These are phyloP conservation scores for Zoysia pacifica DNA, from an alignment of 176 grass and related monocot genomes.

Conservation along the genomic window DNA sequence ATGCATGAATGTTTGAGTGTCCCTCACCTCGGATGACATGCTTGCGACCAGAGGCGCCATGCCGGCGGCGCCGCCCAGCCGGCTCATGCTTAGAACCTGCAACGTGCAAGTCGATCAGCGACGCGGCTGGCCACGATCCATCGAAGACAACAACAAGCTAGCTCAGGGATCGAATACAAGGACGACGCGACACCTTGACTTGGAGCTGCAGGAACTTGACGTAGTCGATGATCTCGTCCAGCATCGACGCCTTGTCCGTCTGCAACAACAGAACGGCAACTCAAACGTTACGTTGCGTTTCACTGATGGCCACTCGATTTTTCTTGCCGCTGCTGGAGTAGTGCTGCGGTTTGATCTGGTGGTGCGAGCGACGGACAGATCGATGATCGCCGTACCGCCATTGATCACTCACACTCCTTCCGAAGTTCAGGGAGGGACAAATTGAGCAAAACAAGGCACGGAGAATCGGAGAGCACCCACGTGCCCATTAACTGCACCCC, in stretches of 20 bases:
- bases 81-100: slow-evolving; percentile 93
- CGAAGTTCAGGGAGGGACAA: not conserved
- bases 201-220: slow-evolving; percentile 85
- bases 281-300: not conserved
- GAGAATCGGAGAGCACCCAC: not conserved
- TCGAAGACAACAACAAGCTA: too few relatives aligned
- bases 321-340: not conserved
- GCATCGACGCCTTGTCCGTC: slow-evolving; percentile 96
- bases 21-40: slow-evolving; percentile 69
- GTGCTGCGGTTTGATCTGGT: too few relatives aligned
- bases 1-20: not conserved
- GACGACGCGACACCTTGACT: slow-evolving; percentile 44
- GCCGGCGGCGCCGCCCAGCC: slow-evolving; percentile 75
- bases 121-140: not conserved
- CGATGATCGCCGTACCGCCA: not conserved
- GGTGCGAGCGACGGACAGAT: not conserved
- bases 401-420: not conserved
- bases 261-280: slow-evolving; percentile 23
- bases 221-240: slow-evolving; percentile 98
- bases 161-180: not conserved
- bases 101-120: not conserved
- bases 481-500: slow-evolving; percentile 11
- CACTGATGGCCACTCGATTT: not conserved
- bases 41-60: slow-evolving; percentile 79
- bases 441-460: not conserved